phyloP scores from a whole-genome alignment of 305 asterid species.

The Solanum hybrid region DNA sequence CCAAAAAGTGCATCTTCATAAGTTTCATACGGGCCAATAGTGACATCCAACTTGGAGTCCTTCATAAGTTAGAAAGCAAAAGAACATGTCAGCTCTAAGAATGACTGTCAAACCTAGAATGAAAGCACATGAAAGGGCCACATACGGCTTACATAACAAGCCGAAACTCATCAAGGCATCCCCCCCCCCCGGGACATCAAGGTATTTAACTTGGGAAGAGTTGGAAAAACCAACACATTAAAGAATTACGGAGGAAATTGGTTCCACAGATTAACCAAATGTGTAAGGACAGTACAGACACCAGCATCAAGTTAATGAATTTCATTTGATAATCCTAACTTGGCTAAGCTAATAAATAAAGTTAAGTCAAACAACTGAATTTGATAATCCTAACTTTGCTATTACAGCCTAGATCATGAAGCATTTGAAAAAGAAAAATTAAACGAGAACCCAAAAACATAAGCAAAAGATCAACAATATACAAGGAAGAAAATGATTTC shows the following conservation, averaged over 20 bases:
- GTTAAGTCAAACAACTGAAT: not conserved
- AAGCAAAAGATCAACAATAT: not conserved
- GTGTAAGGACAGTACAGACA: not conserved
- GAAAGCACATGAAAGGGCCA: not conserved
- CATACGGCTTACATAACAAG: not conserved
- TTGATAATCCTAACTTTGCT: not conserved
- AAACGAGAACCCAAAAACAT: not conserved
- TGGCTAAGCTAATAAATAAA: not conserved
- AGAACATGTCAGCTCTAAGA: not conserved
- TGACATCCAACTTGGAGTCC: conserved; percentile 93
- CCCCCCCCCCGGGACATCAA: not conserved
- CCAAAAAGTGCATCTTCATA: conserved; percentile 91
- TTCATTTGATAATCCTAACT: not conserved
- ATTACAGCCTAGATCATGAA: not conserved
- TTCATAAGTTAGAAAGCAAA: conserved; percentile 20
- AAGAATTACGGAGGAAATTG: not conserved
- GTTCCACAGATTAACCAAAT: not conserved
- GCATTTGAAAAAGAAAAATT: not conserved
- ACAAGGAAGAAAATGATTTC: not conserved
- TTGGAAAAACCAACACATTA: not conserved
- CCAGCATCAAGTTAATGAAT: not conserved
- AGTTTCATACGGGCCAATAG: conserved; percentile 97
- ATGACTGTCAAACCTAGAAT: not conserved
- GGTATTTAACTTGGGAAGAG: not conserved
- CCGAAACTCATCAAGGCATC: not conserved